Conservation (phyloP, 306 rosid genomes). For the Citrullus amarus region DNA sequence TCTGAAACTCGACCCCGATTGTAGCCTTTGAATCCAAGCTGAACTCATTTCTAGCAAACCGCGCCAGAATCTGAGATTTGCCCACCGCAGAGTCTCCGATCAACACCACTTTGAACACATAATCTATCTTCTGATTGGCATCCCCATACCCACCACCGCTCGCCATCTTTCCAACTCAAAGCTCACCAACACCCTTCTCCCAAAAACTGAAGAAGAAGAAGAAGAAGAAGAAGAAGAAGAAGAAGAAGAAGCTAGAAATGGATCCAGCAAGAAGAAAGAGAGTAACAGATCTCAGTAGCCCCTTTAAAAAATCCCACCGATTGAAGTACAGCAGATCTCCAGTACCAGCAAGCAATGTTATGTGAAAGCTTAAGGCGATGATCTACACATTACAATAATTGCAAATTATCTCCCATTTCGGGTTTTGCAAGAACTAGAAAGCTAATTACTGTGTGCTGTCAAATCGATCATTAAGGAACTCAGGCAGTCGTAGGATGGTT, state of each 20-base stretch:
- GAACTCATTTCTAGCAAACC: slow-evolving; percentile 94
- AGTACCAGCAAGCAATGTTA: neutral
- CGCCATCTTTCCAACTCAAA: slow-evolving; percentile 35
- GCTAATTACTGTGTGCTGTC: too few species aligned
- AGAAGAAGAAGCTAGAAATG: neutral
- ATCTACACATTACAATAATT: neutral
- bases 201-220: neutral
- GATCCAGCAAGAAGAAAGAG: slow-evolving; percentile 3
- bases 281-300: neutral
- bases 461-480: too few species aligned
- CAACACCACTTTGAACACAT: slow-evolving; percentile 91
- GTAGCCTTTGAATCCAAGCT: slow-evolving; percentile 94
- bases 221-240: neutral
- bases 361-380: neutral
- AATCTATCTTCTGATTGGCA: slow-evolving; percentile 79
- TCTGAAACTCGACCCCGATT: slow-evolving; percentile 96
- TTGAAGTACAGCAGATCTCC: neutral
- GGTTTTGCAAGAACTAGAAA: neutral
- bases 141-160: slow-evolving; percentile 70
- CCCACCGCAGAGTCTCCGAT: slow-evolving; percentile 99
- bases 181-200: neutral
- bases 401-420: neutral
- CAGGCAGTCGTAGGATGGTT: too few species aligned
- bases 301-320: too few species aligned
- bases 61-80: slow-evolving; percentile 84